Base-by-base conservation (phyloP, 768 basidiomycete genomes). In the Termitomyces sp. region DNA sequence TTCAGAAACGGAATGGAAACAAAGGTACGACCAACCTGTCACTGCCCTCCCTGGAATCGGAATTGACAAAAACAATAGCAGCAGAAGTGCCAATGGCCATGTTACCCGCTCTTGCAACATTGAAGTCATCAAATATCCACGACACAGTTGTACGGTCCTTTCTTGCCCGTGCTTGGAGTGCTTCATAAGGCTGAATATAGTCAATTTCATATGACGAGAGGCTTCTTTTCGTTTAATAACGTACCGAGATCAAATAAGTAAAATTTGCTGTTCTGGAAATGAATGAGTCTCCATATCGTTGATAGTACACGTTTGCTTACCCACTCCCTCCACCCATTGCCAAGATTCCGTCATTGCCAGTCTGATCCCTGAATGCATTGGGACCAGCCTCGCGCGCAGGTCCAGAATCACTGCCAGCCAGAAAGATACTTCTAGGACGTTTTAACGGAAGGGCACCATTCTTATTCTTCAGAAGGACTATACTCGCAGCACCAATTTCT, bases 251-350 rank as follows among this genome's bases (percentile, higher is more conserved):
- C 27, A 94, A 80, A 70, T 93, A 94, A 7, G 87, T 83, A 73
- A 91, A 87, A 63, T 84, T 82, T 12, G 83, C 80, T 0, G 93
- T 90, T 13, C 92, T 91, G 50, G 84, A 88, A 47, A n/a, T 20
- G 22, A 34, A 7, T 20, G 6, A 46, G 13, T 33, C n/a, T 50
- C 15, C 3, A 8, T 0, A 74, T 74, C 74, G 6, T n/a, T 45
- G 41, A 33, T 22, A 51, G 6, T 12, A 22, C 27, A 16, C 30
- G 24, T 47, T 11, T 31, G 18, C 57, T 42, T 24, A 61, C 61
- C 61, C 61, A 9, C 62, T 54, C n/a, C 91, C 94, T 93, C 95
- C 96, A 16, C 93, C 93, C 87, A 94, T 88, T 6, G 92, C 93
- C 22, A 97, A 78, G 13, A 89, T 79, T 8, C 93, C 92, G 44